Base-by-base conservation (phyloP, 2,329 filamentous ascomycete genomes). In the Tolypocladium tundrense region DNA sequence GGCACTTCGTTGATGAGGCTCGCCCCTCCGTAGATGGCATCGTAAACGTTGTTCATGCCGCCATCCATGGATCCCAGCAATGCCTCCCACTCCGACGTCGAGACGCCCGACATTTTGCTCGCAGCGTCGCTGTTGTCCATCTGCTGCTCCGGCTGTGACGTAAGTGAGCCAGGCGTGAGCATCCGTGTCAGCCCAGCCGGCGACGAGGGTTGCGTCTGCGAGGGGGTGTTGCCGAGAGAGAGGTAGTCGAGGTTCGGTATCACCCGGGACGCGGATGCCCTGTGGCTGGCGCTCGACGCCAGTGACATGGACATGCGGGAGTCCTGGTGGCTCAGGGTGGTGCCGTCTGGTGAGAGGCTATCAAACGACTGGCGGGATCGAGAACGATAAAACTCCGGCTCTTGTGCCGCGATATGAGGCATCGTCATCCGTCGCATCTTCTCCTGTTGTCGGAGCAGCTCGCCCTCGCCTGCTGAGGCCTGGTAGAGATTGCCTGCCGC, bases 1-100 rank as follows among this genome's bases (percentile, higher is more conserved):
- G 78, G 72, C 27, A 79, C 75, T 40, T 78, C 73, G 39, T 79
- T 69, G 4, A 73, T 74, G 60, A 76, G 72, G 52, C 77, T 78
- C 11, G 81, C 79, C 0, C 88, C 88, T 42, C 88, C 88, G 64
- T 91, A 91, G 57, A 91, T 90, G 45, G 86, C 87, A 67, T 91
- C 87, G 70, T 90, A 94, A n/a, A 95, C 87, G 67, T 93, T 95
- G 57, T 86, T 84, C 62, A 87, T 82, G 0, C 90, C 90, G 41
- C 86, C 86, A 65, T 96, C 91, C 69, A 96, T 85, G 27, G 87
- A 87, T 4, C 88, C 86, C 2, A 96, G 79, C 0, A 96, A 79
- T 1, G 87, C 84, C 70, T 96, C 91, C 91, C 91, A 96, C 65
- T 94, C 90, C 0, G 84, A 78, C 10, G 85, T 75, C 1, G 85